phyloP scores from a whole-genome alignment of 2,329 filamentous ascomycete species.

The Talaromyces piceae region DNA sequence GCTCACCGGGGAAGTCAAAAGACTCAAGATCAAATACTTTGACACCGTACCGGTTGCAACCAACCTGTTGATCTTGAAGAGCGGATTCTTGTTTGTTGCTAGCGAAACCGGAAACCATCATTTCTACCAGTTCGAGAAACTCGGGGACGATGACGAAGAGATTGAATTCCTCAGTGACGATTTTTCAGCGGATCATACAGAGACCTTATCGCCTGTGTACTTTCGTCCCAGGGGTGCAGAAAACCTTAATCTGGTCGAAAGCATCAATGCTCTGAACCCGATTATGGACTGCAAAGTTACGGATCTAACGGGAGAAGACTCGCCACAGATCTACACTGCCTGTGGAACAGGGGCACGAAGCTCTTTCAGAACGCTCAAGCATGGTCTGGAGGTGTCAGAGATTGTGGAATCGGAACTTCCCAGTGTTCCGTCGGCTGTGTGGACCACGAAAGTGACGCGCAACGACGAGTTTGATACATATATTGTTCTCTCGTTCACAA shows the following conservation, averaged over 20 bases:
- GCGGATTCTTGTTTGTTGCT: slow-evolving; percentile 87
- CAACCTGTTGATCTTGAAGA: slow-evolving; percentile 86
- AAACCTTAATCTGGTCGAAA: slow-evolving; percentile 78
- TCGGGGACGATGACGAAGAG: slow-evolving; percentile 92
- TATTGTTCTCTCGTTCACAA: slow-evolving; percentile 88
- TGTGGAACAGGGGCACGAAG: slow-evolving; percentile 84
- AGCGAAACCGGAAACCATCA: slow-evolving; percentile 89
- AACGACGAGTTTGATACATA: slow-evolving; percentile 86
- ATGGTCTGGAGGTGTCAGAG: slow-evolving; percentile 87
- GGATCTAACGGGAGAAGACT: slow-evolving; percentile 85
- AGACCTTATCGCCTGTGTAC: slow-evolving; percentile 68
- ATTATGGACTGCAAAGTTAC: slow-evolving; percentile 85
- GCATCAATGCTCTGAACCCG: slow-evolving; percentile 82
- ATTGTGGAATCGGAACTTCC: slow-evolving; percentile 92
- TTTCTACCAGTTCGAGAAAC: slow-evolving; percentile 95
- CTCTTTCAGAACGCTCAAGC: slow-evolving; percentile 83
- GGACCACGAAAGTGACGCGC: slow-evolving; percentile 82
- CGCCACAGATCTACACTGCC: slow-evolving; percentile 90
- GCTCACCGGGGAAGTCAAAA: slow-evolving; percentile 70
- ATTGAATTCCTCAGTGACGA: slow-evolving; percentile 76
- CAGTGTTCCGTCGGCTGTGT: slow-evolving; percentile 81
- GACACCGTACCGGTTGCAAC: slow-evolving; percentile 88
- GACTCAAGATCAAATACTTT: slow-evolving; percentile 93
- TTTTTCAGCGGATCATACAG: slow-evolving; percentile 67
- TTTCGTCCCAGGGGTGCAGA: slow-evolving; percentile 74